Conservation (phyloP, 2,329 filamentous ascomycete genomes). For the Beauveria varroae region DNA sequence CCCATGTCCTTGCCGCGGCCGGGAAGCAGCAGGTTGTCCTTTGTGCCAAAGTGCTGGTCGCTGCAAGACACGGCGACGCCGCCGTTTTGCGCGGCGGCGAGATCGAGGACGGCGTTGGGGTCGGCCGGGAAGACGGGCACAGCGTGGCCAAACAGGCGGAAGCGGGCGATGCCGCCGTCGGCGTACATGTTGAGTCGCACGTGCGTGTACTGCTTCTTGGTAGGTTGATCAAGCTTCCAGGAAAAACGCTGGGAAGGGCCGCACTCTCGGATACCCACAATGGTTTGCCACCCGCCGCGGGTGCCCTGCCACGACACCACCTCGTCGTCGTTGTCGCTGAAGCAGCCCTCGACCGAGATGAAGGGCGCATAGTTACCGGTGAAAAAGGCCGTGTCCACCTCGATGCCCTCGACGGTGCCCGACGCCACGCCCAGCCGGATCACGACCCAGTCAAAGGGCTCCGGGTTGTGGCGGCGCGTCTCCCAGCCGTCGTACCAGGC, state of each 20-base stretch:
- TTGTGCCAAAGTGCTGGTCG: conserved; percentile 79
- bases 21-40: conserved; percentile 72
- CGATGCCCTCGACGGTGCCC: conserved; percentile 64
- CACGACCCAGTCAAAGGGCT: conserved; percentile 59
- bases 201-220: conserved; percentile 66
- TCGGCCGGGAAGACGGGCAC: conserved; percentile 68
- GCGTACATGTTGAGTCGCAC: conserved; percentile 79
- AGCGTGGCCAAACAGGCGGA: conserved; percentile 68
- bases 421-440: conserved; percentile 61
- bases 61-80: conserved; percentile 68
- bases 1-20: conserved; percentile 79
- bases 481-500: conserved; percentile 69
- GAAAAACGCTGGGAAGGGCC: conserved; percentile 66
- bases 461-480: conserved; percentile 57
- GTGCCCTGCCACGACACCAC: conserved; percentile 54
- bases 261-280: conserved; percentile 62
- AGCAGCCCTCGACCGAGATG: conserved; percentile 70
- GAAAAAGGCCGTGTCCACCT: conserved; percentile 78
- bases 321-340: conserved; percentile 55
- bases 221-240: conserved; percentile 57
- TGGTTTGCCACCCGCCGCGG: conserved; percentile 61
- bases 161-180: conserved; percentile 75
- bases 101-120: conserved; percentile 59
- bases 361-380: conserved; percentile 75
- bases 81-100: conserved; percentile 72